These are phyloP conservation scores for Fusarium torulosum DNA, from an alignment of 2,329 filamentous ascomycete species.

Conservation along the genomic window DNA sequence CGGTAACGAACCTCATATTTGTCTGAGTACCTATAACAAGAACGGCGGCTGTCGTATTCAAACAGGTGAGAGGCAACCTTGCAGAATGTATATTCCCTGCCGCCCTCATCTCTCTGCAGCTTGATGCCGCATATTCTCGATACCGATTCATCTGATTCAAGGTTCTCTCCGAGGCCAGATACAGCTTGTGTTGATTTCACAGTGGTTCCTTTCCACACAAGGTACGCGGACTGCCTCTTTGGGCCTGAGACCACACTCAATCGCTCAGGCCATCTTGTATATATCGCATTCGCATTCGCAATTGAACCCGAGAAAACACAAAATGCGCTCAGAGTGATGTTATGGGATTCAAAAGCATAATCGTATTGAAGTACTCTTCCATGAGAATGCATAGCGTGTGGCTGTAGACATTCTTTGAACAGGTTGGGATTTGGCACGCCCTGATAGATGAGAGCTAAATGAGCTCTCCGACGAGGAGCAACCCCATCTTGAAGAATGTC, in stretches of 20 bases:
- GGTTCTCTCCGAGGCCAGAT: neutral
- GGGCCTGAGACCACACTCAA: neutral
- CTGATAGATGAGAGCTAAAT: neutral
- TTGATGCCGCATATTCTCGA: neutral
- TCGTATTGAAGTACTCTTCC: neutral
- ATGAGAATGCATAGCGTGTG: neutral
- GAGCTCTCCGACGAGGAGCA: neutral
- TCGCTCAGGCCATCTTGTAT: slow-evolving; percentile 1
- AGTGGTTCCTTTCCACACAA: neutral
- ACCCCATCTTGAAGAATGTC: neutral
- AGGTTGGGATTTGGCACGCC: neutral
- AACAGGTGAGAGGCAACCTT: neutral
- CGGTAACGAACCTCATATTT: neutral
- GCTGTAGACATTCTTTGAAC: slow-evolving; percentile 1
- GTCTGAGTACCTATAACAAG: neutral
- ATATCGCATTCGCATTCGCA: neutral
- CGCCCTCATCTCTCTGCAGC: neutral
- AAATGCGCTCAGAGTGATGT: neutral
- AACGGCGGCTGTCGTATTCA: neutral
- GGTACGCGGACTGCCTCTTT: neutral
- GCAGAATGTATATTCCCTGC: neutral
- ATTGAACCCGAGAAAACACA: neutral
- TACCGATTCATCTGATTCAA: neutral
- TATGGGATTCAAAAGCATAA: neutral
- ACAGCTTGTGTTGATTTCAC: neutral